Evolutionary conservation across 805 yeast species (phyloP), one percentile per base, ranked within the genome.

Genomic region (Diddensiella caesifluorescens): DNA sequence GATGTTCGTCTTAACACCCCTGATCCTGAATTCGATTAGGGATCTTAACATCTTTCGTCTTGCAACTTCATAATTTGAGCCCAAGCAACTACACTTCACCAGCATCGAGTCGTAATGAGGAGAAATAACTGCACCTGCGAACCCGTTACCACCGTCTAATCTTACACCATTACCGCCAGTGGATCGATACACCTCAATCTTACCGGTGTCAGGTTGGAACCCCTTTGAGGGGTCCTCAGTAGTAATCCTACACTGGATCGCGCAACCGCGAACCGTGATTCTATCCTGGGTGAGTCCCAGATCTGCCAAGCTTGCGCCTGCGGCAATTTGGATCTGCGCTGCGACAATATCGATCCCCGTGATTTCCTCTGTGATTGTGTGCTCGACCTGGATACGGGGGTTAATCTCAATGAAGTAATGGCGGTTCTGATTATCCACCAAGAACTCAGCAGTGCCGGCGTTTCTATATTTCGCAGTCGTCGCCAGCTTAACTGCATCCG

Each of bases 151-250:
- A 70, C 98, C 98, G 60, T 90, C 98, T 55, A 92, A 75, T 71
- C 99, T 81, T 36, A 92, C 97, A 65, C 99, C 99, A 61, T 92
- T 92, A 73, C 99, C 99, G 68, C 98, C 98, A 18, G 97, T 86
- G 35, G 97, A 88, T 65, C 97, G 80, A 73, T 90, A 90, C 35
- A 90, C 98, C 67, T 90, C 98, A 56, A 90, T 83, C 67, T 89
- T 88, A 62, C 98, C 98, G 2, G 97, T 92, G 63, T 90, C 98
- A 12, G 98, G 98, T 68, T 86, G 97, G 80, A 90, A 90, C 62
- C 83, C 86, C 70, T 89, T 89, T 39, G 95, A 62, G 9, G 98
- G 97, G 63, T 90, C 98, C 67, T 92, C 98, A 39, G 98, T 90
- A 45, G 97, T 90, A 70, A 92, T 92, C 74, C 98, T 88, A 73